Percentiles rank a stretch among this genome's conserved stretches.
Evolutionary conservation across 202 grass and related monocot species (phyloP).

Genomic region (Tripidium arundinaceum): DNA sequence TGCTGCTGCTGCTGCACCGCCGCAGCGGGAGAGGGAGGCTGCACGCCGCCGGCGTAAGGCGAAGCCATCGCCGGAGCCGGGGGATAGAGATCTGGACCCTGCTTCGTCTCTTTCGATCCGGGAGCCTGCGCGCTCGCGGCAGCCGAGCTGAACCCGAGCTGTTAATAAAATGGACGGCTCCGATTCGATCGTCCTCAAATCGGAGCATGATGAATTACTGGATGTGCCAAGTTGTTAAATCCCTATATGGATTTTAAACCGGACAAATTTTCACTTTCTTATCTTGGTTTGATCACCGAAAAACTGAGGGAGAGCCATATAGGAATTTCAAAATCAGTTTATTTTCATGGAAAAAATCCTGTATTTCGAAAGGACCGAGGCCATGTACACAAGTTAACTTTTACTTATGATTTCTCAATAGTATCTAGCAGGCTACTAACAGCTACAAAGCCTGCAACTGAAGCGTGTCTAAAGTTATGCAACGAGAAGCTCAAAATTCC

Average conservation of each 20-base stretch:
- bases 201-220: not conserved
- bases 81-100: conserved; percentile 35
- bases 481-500: not conserved
- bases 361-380: not conserved
- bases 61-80: conserved; percentile 39
- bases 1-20: conserved; percentile 22
- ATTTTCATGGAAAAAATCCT: not conserved
- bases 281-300: not conserved
- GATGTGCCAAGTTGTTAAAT: not conserved
- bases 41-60: conserved; percentile 41
- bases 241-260: not conserved
- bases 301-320: not conserved
- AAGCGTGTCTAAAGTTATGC: not conserved
- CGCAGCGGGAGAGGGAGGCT: conserved; percentile 27
- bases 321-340: not conserved
- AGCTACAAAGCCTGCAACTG: not conserved
- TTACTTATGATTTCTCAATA: not conserved
- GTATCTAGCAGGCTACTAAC: no score
- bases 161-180: not conserved
- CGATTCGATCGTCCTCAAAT: not conserved
- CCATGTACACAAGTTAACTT: not conserved
- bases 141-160: not conserved
- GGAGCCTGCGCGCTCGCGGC: conserved; percentile 3
- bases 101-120: not conserved
- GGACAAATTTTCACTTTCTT: not conserved